Conservation (phyloP, 1,284 basidiomycete species). For the Phenoliferia sp. region DNA sequence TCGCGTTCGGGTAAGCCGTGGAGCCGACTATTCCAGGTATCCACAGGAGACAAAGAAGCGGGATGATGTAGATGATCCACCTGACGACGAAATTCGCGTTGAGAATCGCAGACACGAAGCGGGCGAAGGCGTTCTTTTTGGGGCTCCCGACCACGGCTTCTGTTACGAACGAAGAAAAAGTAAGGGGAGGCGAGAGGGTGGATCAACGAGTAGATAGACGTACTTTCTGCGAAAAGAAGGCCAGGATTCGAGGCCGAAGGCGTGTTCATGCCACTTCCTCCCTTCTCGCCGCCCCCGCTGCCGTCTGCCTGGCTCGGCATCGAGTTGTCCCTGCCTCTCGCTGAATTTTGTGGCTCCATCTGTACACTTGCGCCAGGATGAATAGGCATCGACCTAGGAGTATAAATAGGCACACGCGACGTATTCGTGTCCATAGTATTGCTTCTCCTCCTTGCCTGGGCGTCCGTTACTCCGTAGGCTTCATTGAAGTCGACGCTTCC, state of each 20-base stretch:
- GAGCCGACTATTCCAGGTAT: conserved; percentile 62
- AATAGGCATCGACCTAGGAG: conserved; percentile 10
- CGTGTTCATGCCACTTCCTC: conserved; percentile 12
- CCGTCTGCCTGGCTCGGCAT: not conserved
- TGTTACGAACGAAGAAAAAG: not conserved
- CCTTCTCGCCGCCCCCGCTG: conserved; percentile 16
- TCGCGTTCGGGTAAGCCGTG: conserved; percentile 55
- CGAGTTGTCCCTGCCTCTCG: conserved; percentile 3
- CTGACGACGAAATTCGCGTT: conserved; percentile 58
- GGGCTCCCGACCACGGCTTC: conserved; percentile 21
- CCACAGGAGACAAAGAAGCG: conserved; percentile 58
- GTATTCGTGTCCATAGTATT: conserved; percentile 7
- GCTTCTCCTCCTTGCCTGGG: not conserved
- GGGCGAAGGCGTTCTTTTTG: conserved; percentile 28
- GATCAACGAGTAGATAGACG: not conserved
- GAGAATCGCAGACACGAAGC: conserved; percentile 27
- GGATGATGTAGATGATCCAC: conserved; percentile 64
- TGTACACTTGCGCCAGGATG: conserved; percentile 4
- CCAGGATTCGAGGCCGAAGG: conserved; percentile 23
- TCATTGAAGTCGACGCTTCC: conserved; percentile 18
- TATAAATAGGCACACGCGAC: conserved; percentile 19
- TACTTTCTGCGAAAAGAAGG: conserved; percentile 29
- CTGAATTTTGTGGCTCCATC: not conserved
- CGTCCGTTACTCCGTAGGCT: not conserved
- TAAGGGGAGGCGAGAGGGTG: not conserved